Evolutionary conservation across 306 rosid genomes (phyloP).

Genomic region (Argentina anserina): DNA sequence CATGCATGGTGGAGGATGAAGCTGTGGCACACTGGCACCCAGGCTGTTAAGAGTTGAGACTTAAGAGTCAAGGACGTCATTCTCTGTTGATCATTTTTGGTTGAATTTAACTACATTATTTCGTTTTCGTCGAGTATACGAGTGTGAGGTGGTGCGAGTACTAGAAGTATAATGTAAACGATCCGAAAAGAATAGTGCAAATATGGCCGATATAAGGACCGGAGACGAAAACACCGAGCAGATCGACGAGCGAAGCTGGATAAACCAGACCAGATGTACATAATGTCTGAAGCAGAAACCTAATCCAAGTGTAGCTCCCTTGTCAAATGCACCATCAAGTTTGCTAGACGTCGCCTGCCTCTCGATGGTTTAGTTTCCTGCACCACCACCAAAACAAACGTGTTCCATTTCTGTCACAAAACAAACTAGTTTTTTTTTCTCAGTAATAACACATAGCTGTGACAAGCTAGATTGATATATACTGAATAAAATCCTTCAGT

Average conservation of each 20-base stretch:
- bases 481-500: too few relatives aligned
- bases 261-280: conserved; percentile 60
- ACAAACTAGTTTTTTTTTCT: too few relatives aligned
- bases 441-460: too few relatives aligned
- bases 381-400: not conserved
- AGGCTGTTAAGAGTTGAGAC: too few relatives aligned
- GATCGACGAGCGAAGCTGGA: conserved; percentile 57
- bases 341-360: conserved; percentile 63
- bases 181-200: conserved; percentile 59
- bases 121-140: too few relatives aligned
- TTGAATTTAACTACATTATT: too few relatives aligned
- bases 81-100: too few relatives aligned
- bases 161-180: conserved; percentile 41
- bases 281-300: conserved; percentile 56
- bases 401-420: not conserved
- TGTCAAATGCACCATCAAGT: conserved; percentile 73
- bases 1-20: conserved; percentile 58
- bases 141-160: not conserved
- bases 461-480: too few relatives aligned
- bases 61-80: too few relatives aligned
- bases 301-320: conserved; percentile 60
- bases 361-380: conserved; percentile 85
- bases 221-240: conserved; percentile 79
- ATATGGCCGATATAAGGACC: conserved; percentile 73
- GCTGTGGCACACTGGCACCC: too few relatives aligned